Conservation (phyloP, 768 basidiomycete species). For the Agrocybe praecox region DNA sequence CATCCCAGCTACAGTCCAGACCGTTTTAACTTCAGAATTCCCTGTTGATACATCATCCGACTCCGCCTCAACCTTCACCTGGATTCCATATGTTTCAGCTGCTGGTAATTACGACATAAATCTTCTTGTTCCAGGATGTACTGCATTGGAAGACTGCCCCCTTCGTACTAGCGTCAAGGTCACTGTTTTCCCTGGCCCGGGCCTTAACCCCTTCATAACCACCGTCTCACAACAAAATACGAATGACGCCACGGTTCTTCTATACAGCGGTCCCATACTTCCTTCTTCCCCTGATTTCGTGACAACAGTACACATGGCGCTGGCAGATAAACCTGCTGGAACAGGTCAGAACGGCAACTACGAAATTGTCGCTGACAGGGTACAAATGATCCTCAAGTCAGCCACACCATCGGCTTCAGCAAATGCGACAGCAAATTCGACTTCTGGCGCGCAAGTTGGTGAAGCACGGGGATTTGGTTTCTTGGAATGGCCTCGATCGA, state of each 20-base stretch:
- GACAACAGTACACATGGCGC: conserved; percentile 72
- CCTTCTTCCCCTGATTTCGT: conserved; percentile 73
- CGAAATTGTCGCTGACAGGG: conserved; percentile 81
- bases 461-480: conserved; percentile 73
- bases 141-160: conserved; percentile 75
- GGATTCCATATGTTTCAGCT: conserved; percentile 91
- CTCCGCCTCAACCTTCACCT: conserved; percentile 80
- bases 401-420: conserved; percentile 45
- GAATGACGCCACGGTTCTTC: conserved; percentile 55
- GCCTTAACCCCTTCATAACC: conserved; percentile 64
- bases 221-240: conserved; percentile 73
- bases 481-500: conserved; percentile 80
- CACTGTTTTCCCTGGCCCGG: conserved; percentile 78
- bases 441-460: conserved; percentile 29
- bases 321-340: conserved; percentile 68
- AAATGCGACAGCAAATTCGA: conserved; percentile 23
- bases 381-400: conserved; percentile 78
- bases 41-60: conserved; percentile 61
- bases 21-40: conserved; percentile 70
- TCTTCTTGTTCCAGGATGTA: conserved; percentile 87
- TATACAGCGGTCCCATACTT: conserved; percentile 87
- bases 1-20: conserved; percentile 81
- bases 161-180: conserved; percentile 81
- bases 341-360: conserved; percentile 68
- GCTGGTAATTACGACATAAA: conserved; percentile 86